phyloP scores from a whole-genome alignment of 169 alveolate genomes.

The Pseudocohnilembus persalinus region DNA sequence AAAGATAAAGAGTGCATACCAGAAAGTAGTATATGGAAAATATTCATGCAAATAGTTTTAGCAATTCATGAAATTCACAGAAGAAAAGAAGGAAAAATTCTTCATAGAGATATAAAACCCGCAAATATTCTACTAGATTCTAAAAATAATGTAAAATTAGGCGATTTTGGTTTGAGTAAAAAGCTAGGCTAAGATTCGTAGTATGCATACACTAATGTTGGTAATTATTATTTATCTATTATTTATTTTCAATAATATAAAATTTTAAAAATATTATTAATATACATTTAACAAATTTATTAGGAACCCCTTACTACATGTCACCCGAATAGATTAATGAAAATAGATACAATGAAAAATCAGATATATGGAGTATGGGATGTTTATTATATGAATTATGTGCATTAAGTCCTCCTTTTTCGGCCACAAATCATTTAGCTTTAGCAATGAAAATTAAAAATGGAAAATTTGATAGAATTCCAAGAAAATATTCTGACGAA shows the following conservation, averaged over 20 bases:
- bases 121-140: constrained; percentile 79
- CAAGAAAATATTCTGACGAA: constrained; percentile 58
- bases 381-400: constrained; percentile 79
- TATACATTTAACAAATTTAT: neutral
- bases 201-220: constrained; percentile 72
- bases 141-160: constrained; percentile 71
- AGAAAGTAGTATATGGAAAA: constrained; percentile 77
- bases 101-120: constrained; percentile 86
- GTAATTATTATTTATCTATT: constrained; percentile 1
- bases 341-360: constrained; percentile 91
- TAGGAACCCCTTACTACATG: constrained; percentile 90
- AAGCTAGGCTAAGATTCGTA: constrained; percentile 64
- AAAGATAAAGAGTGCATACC: constrained; percentile 66
- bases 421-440: constrained; percentile 69
- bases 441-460: constrained; percentile 78
- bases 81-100: constrained; percentile 64
- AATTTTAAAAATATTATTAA: too few relatives aligned
- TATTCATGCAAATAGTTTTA: constrained; percentile 59
- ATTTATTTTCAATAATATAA: too few relatives aligned
- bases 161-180: constrained; percentile 86
- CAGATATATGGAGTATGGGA: constrained; percentile 82
- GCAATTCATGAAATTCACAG: constrained; percentile 72
- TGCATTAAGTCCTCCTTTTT: constrained; percentile 71
- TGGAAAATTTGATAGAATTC: constrained; percentile 66
- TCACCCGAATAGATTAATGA: constrained; percentile 95